Percentiles rank a stretch among this genome's conserved stretches.
phyloP scores from a whole-genome alignment of 2,329 filamentous ascomycete genomes.

The Chrysoporthe austroafricana region DNA sequence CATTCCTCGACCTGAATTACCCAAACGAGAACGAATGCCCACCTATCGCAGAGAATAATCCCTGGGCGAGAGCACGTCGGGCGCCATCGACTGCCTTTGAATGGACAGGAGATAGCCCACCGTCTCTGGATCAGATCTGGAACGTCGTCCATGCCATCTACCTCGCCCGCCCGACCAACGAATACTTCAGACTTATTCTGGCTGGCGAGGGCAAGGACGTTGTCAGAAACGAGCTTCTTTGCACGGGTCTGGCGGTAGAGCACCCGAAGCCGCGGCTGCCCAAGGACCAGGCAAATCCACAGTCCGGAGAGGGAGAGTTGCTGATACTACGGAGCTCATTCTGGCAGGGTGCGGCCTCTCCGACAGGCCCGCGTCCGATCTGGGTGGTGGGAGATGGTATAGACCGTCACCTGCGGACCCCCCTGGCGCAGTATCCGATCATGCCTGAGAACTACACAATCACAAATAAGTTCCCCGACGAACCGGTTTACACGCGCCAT shows the following conservation, averaged over 20 bases:
- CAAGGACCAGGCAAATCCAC: constrained; percentile 28
- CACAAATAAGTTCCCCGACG: constrained; percentile 50
- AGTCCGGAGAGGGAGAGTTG: constrained; percentile 39
- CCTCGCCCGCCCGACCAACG: constrained; percentile 46
- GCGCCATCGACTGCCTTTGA: constrained; percentile 45
- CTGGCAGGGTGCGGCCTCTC: constrained; percentile 31
- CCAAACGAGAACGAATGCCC: constrained; percentile 33
- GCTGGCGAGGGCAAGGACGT: constrained; percentile 41
- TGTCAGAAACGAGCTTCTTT: constrained; percentile 34
- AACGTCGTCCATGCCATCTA: constrained; percentile 50
- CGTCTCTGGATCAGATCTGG: constrained; percentile 51
- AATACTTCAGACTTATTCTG: constrained; percentile 48
- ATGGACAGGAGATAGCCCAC: constrained; percentile 42
- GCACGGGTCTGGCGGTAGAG: constrained; percentile 17
- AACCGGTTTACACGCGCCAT: constrained; percentile 52
- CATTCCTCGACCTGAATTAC: constrained; percentile 42
- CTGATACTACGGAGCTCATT: constrained; percentile 51
- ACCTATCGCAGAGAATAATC: constrained; percentile 36
- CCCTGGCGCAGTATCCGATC: constrained; percentile 41
- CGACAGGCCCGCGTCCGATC: constrained; percentile 44
- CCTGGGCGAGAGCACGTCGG: constrained; percentile 49
- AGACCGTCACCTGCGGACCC: constrained; percentile 37
- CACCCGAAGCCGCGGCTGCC: constrained; percentile 44
- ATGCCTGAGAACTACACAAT: constrained; percentile 48
- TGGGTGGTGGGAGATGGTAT: constrained; percentile 42